These are phyloP conservation scores for Beauveria australis DNA, from an alignment of 2,329 filamentous ascomycete species.

Conservation along the genomic window DNA sequence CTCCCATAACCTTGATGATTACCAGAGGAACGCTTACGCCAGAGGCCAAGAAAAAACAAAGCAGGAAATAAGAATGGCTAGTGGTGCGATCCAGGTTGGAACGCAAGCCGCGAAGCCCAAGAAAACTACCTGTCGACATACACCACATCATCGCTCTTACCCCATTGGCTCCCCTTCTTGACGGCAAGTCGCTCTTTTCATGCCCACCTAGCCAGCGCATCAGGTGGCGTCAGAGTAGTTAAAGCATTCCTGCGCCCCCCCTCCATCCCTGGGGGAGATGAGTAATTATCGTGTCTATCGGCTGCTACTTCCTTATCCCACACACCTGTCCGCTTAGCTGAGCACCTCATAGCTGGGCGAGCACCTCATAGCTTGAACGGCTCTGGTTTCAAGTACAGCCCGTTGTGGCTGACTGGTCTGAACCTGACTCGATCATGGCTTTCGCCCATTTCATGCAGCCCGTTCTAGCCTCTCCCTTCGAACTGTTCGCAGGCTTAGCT, in stretches of 20 bases:
- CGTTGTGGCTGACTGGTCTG: neutral
- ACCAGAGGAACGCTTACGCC: no score
- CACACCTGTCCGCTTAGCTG: neutral
- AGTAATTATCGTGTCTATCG: neutral
- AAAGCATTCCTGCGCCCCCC: neutral
- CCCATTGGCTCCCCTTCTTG: neutral
- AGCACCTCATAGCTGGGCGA: neutral
- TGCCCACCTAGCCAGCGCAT: conserved; percentile 3
- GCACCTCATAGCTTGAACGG: no score
- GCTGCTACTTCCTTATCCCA: neutral
- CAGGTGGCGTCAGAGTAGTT: conserved; percentile 6
- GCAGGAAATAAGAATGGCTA: no score
- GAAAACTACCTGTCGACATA: neutral
- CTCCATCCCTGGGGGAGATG: neutral
- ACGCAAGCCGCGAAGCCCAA: neutral
- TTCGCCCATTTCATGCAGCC: no score
- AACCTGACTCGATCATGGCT: neutral
- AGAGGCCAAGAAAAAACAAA: no score
- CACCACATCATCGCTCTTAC: neutral
- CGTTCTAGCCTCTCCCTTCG: no score
- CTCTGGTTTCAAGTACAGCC: neutral
- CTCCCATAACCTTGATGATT: no score
- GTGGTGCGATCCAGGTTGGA: neutral
- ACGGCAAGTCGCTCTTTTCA: neutral
- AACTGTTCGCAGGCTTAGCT: no score